Evolutionary conservation across 805 yeast genomes (phyloP), one percentile per base, ranked within the genome.

Genomic region (Metschnikowia corniflorae): DNA sequence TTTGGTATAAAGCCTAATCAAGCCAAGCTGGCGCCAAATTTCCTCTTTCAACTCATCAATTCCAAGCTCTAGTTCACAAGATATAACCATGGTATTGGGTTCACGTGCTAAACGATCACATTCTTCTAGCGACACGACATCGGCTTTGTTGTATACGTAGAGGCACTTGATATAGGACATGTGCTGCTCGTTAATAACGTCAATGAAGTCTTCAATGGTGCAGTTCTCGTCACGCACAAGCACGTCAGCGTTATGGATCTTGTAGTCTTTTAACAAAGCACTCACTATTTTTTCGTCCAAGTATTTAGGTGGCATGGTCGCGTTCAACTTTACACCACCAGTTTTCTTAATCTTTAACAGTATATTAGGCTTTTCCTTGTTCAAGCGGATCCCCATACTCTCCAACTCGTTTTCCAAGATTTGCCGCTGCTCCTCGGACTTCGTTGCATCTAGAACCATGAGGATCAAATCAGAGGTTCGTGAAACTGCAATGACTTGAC

Each of bases 401-500:
- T 91, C 97, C 47, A 91, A 70, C 65, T 91, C 98, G 40, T 75
- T 75, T 55, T 91, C 97, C 47, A 91, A 69, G 39, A 89, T 85
- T 51, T 74, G 79, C 47, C 97, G 71, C 61, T 91, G 98, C 51
- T 89, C 88, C 19, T 79, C 80, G 19, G 95, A 86, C 58, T 93
- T 93, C 2, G 98, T 91, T 2, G 97, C 96, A 63, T 91, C 98
- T 46, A 91, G 65, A 37, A 91, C 88, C 95, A 91, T 93, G 54
- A 91, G 65, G 43, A 91, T 82, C 55, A 91, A 67, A 56, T 93
- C 97, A 0, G 96, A 88, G 0, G 97, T 91, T 59, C 93, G 82
- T 0, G 97, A 95, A 0, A 96, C 93, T 2, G 97, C 84, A 47
- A 91, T 89, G 27, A 93, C 97, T 60, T 93, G 97, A 52, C 96